These are phyloP conservation scores for Hanseniaspora sp. DNA, from an alignment of 1,139 yeast genomes.

Conservation along the genomic window DNA sequence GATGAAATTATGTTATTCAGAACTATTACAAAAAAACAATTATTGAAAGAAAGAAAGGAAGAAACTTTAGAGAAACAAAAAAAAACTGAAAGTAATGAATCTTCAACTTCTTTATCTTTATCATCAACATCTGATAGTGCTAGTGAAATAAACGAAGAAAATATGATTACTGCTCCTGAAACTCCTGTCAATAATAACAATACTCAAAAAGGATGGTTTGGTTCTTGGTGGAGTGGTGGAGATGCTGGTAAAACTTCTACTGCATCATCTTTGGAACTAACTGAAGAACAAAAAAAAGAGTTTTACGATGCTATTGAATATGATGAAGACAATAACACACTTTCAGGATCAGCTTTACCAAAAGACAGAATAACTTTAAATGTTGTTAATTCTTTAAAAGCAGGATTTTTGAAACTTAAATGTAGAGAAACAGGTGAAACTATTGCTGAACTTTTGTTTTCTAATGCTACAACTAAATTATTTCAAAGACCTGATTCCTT, in stretches of 20 bases:
- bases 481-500: slow-evolving; percentile 73
- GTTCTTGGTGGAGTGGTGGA: slow-evolving; percentile 47
- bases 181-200: slow-evolving; percentile 15
- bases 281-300: slow-evolving; percentile 68
- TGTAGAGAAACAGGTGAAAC: slow-evolving; percentile 34
- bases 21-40: slow-evolving; percentile 59
- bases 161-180: slow-evolving; percentile 23
- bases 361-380: slow-evolving; percentile 60
- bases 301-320: slow-evolving; percentile 89
- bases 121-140: not conserved
- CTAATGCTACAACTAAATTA: slow-evolving; percentile 66
- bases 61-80: not conserved
- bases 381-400: slow-evolving; percentile 53
- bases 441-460: slow-evolving; percentile 70
- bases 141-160: slow-evolving; percentile 13
- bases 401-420: slow-evolving; percentile 64
- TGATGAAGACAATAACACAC: slow-evolving; percentile 52
- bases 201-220: slow-evolving; percentile 40
- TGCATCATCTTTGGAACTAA: slow-evolving; percentile 34
- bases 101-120: slow-evolving; percentile 9
- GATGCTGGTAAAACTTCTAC: slow-evolving; percentile 22
- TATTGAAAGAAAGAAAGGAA: slow-evolving; percentile 44
- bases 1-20: slow-evolving; percentile 82
- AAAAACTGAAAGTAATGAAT: not conserved
- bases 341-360: slow-evolving; percentile 55